A percentile compares a stretch with the other conserved stretches of the same genome.
Conservation (phyloP, 345 rosid genomes). For the Cardiospermum halicacabum region DNA sequence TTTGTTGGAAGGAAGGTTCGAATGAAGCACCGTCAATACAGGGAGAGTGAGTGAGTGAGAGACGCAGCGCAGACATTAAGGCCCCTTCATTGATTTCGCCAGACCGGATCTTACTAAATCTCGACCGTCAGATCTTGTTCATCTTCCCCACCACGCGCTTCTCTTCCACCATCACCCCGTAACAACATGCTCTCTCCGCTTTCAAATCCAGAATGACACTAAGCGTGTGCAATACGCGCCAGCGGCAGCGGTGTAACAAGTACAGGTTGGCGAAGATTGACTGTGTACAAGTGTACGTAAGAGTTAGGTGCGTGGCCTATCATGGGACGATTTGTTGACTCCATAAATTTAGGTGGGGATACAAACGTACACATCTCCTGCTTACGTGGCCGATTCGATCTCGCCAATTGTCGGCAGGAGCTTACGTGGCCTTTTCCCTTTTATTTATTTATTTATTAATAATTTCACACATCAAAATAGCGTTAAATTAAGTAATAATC, state of each 20-base stretch:
- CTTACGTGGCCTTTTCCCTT: too few species aligned
- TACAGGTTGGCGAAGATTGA: background rate
- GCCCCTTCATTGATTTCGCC: background rate
- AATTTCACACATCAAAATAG: too few species aligned
- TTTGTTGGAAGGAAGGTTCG: constrained; percentile 10
- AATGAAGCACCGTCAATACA: constrained; percentile 14
- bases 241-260: background rate
- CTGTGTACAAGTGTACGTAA: background rate
- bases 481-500: too few species aligned
- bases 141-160: background rate
- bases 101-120: background rate
- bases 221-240: background rate
- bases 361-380: background rate
- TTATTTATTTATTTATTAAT: too few species aligned
- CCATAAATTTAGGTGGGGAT: background rate
- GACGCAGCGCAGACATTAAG: background rate
- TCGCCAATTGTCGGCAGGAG: too few species aligned
- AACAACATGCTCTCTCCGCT: too few species aligned
- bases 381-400: too few species aligned
- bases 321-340: background rate
- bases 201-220: background rate
- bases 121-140: constrained; percentile 4
- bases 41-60: too few species aligned
- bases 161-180: too few species aligned
- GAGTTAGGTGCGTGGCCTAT: background rate